Evolutionary conservation across 2,329 filamentous ascomycete species (phyloP).

Genomic region (Beauveria varroae): DNA sequence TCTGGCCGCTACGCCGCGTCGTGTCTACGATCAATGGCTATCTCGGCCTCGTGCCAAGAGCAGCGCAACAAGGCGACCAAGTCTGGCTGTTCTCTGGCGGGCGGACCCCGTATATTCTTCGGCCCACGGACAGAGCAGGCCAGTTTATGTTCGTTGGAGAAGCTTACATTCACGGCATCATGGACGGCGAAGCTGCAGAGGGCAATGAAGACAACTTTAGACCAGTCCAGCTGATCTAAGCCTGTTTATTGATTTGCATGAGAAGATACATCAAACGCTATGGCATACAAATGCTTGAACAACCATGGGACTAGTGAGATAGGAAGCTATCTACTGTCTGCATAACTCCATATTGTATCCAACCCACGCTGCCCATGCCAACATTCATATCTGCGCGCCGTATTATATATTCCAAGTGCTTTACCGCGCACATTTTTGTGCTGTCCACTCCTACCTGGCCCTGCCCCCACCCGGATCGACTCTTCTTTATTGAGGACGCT

Average conservation of each 20-base stretch:
- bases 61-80: conserved; percentile 3
- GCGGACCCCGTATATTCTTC: conserved; percentile 4
- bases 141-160: background rate
- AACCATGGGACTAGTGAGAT: background rate
- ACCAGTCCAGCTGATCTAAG: background rate
- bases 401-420: background rate
- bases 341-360: background rate
- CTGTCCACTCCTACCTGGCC: background rate
- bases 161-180: conserved; percentile 8
- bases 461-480: too few species aligned
- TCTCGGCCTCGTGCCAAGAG: conserved; percentile 8
- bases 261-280: background rate
- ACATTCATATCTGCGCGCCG: background rate
- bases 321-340: background rate
- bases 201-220: background rate
- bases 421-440: background rate
- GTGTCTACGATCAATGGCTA: conserved; percentile 6
- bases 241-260: background rate
- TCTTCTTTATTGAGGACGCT: background rate
- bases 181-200: conserved; percentile 7
- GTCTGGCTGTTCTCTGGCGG: conserved; percentile 11
- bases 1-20: conserved; percentile 7
- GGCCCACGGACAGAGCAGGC: background rate
- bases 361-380: background rate
- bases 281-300: background rate